phyloP scores from a whole-genome alignment of 805 yeast genomes.

The Metschnikowia santaceciliae region DNA sequence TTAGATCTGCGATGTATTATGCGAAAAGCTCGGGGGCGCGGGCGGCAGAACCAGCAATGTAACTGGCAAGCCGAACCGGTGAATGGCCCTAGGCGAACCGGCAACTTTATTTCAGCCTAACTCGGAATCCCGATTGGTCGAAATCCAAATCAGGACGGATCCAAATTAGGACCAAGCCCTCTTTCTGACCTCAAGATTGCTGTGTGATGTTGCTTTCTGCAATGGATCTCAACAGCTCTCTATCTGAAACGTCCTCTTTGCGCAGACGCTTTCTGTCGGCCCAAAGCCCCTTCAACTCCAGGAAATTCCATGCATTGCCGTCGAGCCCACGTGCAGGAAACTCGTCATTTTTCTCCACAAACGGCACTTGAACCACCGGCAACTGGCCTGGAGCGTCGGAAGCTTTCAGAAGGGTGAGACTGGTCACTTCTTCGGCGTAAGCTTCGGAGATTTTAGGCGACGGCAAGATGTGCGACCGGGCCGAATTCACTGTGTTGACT shows the following conservation, averaged over 20 bases:
- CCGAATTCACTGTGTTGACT: slow-evolving; percentile 1
- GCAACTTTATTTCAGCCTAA: too few species aligned
- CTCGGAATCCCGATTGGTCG: too few species aligned
- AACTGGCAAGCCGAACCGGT: not conserved
- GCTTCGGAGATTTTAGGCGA: slow-evolving; percentile 5
- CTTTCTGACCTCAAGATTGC: not conserved
- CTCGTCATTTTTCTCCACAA: not conserved
- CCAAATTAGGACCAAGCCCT: too few species aligned
- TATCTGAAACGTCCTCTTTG: not conserved
- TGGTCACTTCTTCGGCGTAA: not conserved
- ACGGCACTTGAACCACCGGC: not conserved
- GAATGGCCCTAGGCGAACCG: not conserved
- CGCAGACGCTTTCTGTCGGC: slow-evolving; percentile 6
- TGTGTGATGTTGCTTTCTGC: slow-evolving; percentile 1
- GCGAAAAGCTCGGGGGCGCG: not conserved
- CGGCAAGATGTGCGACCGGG: not conserved
- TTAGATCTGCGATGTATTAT: not conserved
- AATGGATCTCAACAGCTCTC: slow-evolving; percentile 1
- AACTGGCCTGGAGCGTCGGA: not conserved
- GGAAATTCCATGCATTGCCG: slow-evolving; percentile 4
- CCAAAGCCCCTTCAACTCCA: slow-evolving; percentile 10
- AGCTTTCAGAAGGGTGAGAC: not conserved
- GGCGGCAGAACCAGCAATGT: not conserved
- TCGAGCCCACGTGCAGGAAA: not conserved
- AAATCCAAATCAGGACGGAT: too few species aligned